Evolutionary conservation across 2,329 filamentous ascomycete genomes (phyloP).

Genomic region (Lizonia empirigonia): DNA sequence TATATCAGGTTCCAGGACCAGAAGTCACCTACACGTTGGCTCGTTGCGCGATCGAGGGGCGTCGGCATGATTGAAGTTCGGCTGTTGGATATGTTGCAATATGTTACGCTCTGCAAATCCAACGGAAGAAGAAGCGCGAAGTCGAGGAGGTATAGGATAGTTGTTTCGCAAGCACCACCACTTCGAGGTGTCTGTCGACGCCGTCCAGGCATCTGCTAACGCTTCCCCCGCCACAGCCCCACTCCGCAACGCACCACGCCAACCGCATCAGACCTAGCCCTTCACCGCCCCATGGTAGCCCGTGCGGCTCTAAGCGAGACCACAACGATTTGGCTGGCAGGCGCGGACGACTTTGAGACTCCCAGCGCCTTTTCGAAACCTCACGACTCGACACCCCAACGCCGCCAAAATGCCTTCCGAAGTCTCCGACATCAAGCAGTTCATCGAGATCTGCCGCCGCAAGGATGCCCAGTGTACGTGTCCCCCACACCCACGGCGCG

Average conservation of each 20-base stretch:
- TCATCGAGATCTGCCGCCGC: constrained; percentile 99
- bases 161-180: constrained; percentile 9
- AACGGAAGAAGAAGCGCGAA: not conserved
- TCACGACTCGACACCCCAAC: constrained; percentile 28
- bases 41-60: constrained; percentile 55
- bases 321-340: constrained; percentile 37
- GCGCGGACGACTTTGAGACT: constrained; percentile 18
- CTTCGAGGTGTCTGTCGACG: not conserved
- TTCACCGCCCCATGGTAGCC: constrained; percentile 31
- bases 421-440: constrained; percentile 98
- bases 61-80: constrained; percentile 52
- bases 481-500: not conserved
- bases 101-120: not conserved
- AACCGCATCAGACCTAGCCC: constrained; percentile 17
- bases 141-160: not conserved
- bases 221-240: constrained; percentile 32
- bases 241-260: constrained; percentile 26
- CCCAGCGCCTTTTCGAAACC: constrained; percentile 7
- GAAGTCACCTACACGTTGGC: constrained; percentile 48
- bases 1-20: constrained; percentile 31
- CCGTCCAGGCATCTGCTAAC: constrained; percentile 3
- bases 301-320: constrained; percentile 45
- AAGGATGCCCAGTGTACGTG: constrained; percentile 99
- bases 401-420: constrained; percentile 92
- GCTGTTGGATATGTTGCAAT: not conserved